Evolutionary conservation across 495 filamentous ascomycete species (phyloP).

Genomic region (Massariosphaeria phaeospora): DNA sequence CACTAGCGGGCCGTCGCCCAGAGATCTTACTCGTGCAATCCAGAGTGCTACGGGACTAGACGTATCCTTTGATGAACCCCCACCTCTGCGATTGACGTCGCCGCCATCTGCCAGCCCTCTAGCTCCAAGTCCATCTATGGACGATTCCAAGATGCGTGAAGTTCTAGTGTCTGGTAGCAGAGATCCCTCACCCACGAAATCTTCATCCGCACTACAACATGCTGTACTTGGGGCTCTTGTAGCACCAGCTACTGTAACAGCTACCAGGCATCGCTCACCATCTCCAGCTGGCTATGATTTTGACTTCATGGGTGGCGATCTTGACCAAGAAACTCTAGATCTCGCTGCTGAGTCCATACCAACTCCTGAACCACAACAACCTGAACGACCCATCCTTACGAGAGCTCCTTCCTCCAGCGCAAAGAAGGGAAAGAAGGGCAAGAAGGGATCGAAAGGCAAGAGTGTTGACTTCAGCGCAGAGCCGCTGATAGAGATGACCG

Average conservation of each 20-base stretch:
- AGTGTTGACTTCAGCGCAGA: conserved; percentile 18
- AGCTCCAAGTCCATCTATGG: conserved; percentile 13
- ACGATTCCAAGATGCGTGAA: conserved; percentile 12
- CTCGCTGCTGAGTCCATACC: conserved; percentile 10
- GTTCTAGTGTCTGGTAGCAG: not conserved
- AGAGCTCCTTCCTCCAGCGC: conserved; percentile 12
- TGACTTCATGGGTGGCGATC: conserved; percentile 32
- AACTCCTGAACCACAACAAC: not conserved
- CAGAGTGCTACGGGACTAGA: conserved; percentile 7
- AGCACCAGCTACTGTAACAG: not conserved
- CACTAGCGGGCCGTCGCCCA: not conserved
- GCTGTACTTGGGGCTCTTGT: conserved; percentile 15
- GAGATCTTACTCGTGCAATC: not conserved
- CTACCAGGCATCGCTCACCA: conserved; percentile 9
- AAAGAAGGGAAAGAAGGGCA: conserved; percentile 33
- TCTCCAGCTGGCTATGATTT: conserved; percentile 19
- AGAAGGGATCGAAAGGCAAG: conserved; percentile 28
- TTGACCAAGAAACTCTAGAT: conserved; percentile 23
- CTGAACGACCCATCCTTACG: conserved; percentile 14
- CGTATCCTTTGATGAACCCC: not conserved
- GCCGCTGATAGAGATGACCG: conserved; percentile 13
- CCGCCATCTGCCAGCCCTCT: conserved; percentile 2
- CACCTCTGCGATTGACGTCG: not conserved
- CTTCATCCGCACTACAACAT: conserved; percentile 18
- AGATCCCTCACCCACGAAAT: conserved; percentile 17